Evolutionary conservation across 2,329 filamentous ascomycete species (phyloP).

Genomic region (Nannizziopsis barbatae): DNA sequence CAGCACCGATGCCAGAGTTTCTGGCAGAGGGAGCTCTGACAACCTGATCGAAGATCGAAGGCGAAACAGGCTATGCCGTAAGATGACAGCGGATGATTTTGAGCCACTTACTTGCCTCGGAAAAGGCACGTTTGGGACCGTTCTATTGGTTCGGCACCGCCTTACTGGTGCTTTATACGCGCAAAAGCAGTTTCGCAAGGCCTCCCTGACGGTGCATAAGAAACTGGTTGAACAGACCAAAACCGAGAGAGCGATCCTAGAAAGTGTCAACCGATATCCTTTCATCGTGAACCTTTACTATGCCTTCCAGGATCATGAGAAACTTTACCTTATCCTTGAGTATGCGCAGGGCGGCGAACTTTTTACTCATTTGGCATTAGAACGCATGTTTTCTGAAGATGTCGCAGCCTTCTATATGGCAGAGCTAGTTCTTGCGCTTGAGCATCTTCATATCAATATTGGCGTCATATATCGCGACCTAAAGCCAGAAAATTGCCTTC

Average conservation of each 20-base stretch:
- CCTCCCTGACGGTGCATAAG: constrained; percentile 88
- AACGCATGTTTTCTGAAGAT: constrained; percentile 88
- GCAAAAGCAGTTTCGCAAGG: constrained; percentile 98
- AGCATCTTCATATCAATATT: constrained; percentile 81
- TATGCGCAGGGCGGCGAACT: constrained; percentile 95
- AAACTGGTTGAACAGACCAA: constrained; percentile 94
- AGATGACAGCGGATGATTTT: constrained; percentile 89
- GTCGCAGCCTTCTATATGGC: constrained; percentile 96
- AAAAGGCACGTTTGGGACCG: constrained; percentile 92
- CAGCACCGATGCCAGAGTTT: constrained; percentile 44
- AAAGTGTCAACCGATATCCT: constrained; percentile 90
- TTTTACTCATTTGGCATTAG: constrained; percentile 85
- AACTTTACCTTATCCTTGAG: constrained; percentile 92
- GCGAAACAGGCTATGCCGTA: constrained; percentile 47
- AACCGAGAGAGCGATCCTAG: constrained; percentile 87
- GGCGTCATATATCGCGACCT: constrained; percentile 94
- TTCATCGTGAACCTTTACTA: constrained; percentile 98
- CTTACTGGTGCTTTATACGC: constrained; percentile 81
- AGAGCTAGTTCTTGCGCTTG: constrained; percentile 87
- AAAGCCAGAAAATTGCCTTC: constrained; percentile 93
- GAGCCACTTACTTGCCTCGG: constrained; percentile 83
- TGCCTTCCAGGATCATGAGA: constrained; percentile 95
- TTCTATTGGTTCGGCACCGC: constrained; percentile 82
- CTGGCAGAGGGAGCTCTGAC: constrained; percentile 30
- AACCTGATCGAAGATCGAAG: constrained; percentile 44